These are phyloP conservation scores for Cephaloascus fragrans DNA, from an alignment of 805 yeast species.

Conservation along the genomic window DNA sequence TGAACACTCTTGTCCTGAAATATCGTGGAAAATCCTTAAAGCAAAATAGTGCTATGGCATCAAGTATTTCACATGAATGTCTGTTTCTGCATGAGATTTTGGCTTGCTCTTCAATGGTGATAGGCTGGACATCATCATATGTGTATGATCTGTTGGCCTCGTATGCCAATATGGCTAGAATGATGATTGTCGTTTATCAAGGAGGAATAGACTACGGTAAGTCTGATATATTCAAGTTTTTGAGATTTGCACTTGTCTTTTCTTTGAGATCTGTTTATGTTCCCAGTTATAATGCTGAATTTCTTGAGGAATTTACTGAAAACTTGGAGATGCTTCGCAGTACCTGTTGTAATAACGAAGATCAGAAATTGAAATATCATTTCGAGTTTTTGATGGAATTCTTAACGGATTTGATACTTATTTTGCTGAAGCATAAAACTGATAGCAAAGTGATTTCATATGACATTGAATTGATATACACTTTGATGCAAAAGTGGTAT, in stretches of 20 bases:
- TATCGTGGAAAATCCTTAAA: background rate
- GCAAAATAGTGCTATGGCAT: too few species aligned
- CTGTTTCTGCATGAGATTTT: too few species aligned
- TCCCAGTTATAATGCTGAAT: background rate
- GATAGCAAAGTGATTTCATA: background rate
- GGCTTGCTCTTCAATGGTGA: background rate
- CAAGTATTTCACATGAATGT: too few species aligned
- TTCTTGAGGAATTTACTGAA: background rate
- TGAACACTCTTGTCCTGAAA: background rate
- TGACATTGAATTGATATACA: background rate
- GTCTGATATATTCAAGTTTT: background rate
- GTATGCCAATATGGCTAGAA: background rate
- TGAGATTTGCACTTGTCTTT: background rate
- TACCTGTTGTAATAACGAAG: background rate
- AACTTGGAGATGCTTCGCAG: background rate
- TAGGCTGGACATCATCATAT: background rate
- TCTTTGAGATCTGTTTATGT: background rate
- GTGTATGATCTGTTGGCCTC: background rate
- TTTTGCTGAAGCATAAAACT: background rate
- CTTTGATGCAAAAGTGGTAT: background rate
- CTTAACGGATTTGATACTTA: background rate
- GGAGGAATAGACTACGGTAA: background rate
- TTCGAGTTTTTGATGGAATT: background rate
- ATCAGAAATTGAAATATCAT: background rate
- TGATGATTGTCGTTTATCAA: background rate